Evolutionary conservation across 177 flowering plant genomes (phyloP), one percentile per base, ranked within the genome.

Genomic region (Vitis hybrid): DNA sequence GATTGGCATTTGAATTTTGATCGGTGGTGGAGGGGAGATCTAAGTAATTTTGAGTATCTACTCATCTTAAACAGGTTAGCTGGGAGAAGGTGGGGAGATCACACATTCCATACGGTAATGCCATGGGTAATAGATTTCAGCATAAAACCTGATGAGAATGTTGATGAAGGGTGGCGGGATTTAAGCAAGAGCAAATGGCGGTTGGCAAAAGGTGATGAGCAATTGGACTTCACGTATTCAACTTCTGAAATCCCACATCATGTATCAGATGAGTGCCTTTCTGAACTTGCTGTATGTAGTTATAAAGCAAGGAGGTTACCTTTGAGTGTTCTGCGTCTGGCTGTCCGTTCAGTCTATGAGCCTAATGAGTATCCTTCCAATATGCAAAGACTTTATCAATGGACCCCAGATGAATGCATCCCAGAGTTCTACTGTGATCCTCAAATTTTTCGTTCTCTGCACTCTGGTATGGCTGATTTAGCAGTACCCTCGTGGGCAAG

Each of bases 51-150:
- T 77, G 99, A 93, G 61, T 95, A 95, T 82, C 84, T 95, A 30
- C 96, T 95, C 32, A 71, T 88, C 75, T 77, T 95, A 72, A 93
- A 91, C 77, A 85, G 79, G 79, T 77, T 95, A 70, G 98, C 98
- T 60, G 99, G 98, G 64, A 87, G 99, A 87, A 91, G 96, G 77
- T 95, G 99, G 98, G 98, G 96, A 10, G 98, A 95, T 68, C 91
- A 89, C 72, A 83, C 94, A 40, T 93, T 95, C 77, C 92, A 93
- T 74, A 78, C 88, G 1, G 91, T 95, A 27, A 95, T 95, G 98
- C 99, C 99, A 46, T 95, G 99, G 99, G 98, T 95, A n/a, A 83
- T 93, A 72, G 99, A 93, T 84, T 95, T 95, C 75, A 93, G 90
- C 75, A 73, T 80, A 59, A 89, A 82, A 79, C 97, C 98, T 27